These are phyloP conservation scores for Magnaporthales sp. DNA, from an alignment of 2,329 filamentous ascomycete species.

Conservation along the genomic window DNA sequence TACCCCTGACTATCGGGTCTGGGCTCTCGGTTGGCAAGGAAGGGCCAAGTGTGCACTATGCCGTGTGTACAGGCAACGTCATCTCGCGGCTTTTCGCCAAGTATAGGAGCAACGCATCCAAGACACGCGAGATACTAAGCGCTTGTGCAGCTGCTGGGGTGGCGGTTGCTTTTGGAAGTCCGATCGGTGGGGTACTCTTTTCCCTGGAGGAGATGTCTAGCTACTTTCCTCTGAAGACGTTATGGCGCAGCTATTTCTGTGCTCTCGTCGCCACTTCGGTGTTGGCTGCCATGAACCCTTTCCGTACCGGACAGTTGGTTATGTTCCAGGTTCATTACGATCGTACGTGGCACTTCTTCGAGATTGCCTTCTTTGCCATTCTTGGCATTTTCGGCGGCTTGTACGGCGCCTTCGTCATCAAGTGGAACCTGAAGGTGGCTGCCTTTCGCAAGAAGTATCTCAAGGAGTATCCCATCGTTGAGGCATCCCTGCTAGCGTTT, in stretches of 20 bases:
- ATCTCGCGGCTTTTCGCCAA: slow-evolving; percentile 90
- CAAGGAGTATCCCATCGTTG: slow-evolving; percentile 71
- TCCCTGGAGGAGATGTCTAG: slow-evolving; percentile 97
- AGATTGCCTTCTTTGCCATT: slow-evolving; percentile 83
- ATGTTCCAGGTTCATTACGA: slow-evolving; percentile 99
- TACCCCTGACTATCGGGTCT: slow-evolving; percentile 88
- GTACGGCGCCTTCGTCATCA: slow-evolving; percentile 95
- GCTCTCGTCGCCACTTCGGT: slow-evolving; percentile 91
- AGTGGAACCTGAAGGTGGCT: slow-evolving; percentile 89
- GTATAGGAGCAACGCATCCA: slow-evolving; percentile 84
- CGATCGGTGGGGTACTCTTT: slow-evolving; percentile 93
- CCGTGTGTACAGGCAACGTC: slow-evolving; percentile 94
- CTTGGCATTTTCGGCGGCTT: slow-evolving; percentile 89
- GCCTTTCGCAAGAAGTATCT: slow-evolving; percentile 93
- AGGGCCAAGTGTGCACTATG: slow-evolving; percentile 97
- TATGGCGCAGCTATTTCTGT: slow-evolving; percentile 98
- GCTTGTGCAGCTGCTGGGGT: slow-evolving; percentile 93
- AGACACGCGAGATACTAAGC: slow-evolving; percentile 89
- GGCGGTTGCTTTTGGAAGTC: slow-evolving; percentile 92
- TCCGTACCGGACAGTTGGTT: slow-evolving; percentile 91
- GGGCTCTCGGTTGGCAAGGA: slow-evolving; percentile 95
- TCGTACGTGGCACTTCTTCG: slow-evolving; percentile 95
- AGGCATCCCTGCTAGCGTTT: slow-evolving; percentile 75
- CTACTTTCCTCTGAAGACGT: slow-evolving; percentile 91
- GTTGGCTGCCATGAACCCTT: slow-evolving; percentile 92